Conservation (phyloP, 176 grass and related monocot species). For the Lolium multiflorum region DNA sequence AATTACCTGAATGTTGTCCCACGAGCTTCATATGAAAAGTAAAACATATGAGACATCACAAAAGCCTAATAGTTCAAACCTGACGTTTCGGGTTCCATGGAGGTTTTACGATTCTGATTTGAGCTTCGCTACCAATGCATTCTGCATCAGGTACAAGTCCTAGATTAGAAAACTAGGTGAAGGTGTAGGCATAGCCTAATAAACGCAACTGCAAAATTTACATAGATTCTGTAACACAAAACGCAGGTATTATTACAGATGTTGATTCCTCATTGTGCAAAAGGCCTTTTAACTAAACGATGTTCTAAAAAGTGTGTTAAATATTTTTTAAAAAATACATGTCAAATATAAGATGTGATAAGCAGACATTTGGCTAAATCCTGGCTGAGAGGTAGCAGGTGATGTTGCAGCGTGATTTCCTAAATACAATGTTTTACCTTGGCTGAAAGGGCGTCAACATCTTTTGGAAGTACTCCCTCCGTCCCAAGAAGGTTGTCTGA, state of each 20-base stretch:
- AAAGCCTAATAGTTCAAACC: slow-evolving; percentile 47
- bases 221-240: neutral
- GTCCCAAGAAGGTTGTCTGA: too few species aligned
- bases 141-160: slow-evolving; percentile 49
- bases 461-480: neutral
- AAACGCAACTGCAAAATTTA: neutral
- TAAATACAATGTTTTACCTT: neutral
- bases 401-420: slow-evolving; percentile 4
- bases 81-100: slow-evolving; percentile 59
- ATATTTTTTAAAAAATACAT: neutral
- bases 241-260: neutral
- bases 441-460: neutral
- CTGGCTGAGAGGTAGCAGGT: neutral
- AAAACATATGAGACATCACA: neutral
- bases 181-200: neutral
- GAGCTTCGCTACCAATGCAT: slow-evolving; percentile 74
- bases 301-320: neutral
- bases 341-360: neutral
- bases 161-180: slow-evolving; percentile 17
- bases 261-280: neutral
- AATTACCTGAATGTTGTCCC: neutral
- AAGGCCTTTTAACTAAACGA: neutral
- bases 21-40: slow-evolving; percentile 21
- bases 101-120: slow-evolving; percentile 65
- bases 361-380: neutral